Evolutionary conservation across 176 grass and related monocot genomes (phyloP).

Genomic region (Hordeum marinum): DNA sequence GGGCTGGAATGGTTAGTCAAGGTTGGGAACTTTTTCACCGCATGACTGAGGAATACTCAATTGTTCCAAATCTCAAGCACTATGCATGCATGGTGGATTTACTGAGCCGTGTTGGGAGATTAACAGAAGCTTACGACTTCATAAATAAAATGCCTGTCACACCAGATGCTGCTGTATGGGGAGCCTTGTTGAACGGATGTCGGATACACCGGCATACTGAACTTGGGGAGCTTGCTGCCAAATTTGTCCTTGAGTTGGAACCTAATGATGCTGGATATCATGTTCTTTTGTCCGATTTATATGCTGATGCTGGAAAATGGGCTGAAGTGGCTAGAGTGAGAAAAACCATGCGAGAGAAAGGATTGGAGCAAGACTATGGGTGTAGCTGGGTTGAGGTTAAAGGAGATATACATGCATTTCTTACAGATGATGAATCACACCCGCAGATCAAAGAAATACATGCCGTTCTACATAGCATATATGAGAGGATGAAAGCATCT

Average conservation of each 20-base stretch:
- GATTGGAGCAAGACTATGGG: constrained; percentile 56
- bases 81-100: constrained; percentile 98
- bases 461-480: constrained; percentile 61
- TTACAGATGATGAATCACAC: constrained; percentile 76
- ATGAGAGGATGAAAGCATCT: constrained; percentile 56
- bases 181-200: constrained; percentile 88
- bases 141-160: constrained; percentile 70
- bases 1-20: constrained; percentile 73
- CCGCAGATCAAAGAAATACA: constrained; percentile 91
- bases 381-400: constrained; percentile 97
- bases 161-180: constrained; percentile 82
- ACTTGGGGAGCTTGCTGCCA: constrained; percentile 78
- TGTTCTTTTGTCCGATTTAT: constrained; percentile 81
- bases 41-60: constrained; percentile 62
- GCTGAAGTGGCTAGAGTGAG: constrained; percentile 68
- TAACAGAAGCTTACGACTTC: constrained; percentile 66
- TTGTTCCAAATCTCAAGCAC: constrained; percentile 84
- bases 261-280: constrained; percentile 69
- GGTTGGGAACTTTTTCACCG: constrained; percentile 65
- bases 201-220: constrained; percentile 70
- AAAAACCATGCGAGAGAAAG: constrained; percentile 80
- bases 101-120: constrained; percentile 62
- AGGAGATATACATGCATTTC: constrained; percentile 88
- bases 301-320: constrained; percentile 75
- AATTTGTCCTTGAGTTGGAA: constrained; percentile 71